phyloP scores from a whole-genome alignment of 2,329 filamentous ascomycete genomes.

The Arthroderma sp. region DNA sequence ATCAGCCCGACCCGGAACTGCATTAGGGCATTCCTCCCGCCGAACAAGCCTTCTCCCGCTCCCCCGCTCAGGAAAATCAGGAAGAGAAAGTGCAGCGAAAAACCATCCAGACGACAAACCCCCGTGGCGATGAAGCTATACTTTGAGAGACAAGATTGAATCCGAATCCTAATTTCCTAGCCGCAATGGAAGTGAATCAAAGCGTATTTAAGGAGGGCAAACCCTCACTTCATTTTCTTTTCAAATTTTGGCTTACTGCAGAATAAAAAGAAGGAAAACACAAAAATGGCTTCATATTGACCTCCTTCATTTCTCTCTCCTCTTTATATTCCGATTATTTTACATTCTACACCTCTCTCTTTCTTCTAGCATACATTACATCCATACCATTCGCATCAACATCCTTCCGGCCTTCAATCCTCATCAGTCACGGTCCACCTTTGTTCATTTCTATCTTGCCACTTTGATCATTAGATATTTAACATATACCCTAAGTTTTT shows the following conservation, averaged over 20 bases:
- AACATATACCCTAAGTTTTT: not conserved
- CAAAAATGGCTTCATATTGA: too few relatives aligned
- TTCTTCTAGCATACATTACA: too few relatives aligned
- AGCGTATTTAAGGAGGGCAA: not conserved
- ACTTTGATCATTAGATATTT: not conserved
- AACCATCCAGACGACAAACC: conserved; percentile 22
- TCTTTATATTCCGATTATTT: not conserved
- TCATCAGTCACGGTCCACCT: conserved; percentile 11
- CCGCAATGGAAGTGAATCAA: not conserved
- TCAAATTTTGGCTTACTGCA: too few relatives aligned
- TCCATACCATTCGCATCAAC: too few relatives aligned
- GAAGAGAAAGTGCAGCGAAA: conserved; percentile 18
- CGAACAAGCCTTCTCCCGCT: conserved; percentile 30
- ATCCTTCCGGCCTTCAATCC: too few relatives aligned
- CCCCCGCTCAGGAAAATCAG: conserved; percentile 16
- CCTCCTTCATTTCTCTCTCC: not conserved
- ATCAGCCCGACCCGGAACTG: conserved; percentile 20
- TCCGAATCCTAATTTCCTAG: not conserved
- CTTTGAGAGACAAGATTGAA: not conserved
- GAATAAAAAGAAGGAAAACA: too few relatives aligned
- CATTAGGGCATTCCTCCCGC: conserved; percentile 27
- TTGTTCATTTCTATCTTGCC: conserved; percentile 7
- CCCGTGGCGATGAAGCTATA: conserved; percentile 20
- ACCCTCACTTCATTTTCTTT: too few relatives aligned
- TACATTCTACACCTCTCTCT: too few relatives aligned